Evolutionary conservation across 2,329 filamentous ascomycete genomes (phyloP).

Genomic region (Aureobasidium sp.): DNA sequence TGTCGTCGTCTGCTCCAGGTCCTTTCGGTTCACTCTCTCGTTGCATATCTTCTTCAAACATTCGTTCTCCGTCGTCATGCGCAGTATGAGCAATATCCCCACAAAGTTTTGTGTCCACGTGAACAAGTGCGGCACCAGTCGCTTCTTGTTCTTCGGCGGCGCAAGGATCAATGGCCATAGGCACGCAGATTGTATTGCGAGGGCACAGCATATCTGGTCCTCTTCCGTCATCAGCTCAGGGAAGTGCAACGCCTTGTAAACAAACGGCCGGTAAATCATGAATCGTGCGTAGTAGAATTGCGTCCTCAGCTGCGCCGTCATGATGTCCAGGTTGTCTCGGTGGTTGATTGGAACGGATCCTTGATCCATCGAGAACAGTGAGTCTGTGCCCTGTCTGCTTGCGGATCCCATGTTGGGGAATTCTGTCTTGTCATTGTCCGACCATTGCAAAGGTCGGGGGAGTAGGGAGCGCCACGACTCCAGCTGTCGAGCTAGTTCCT

Average conservation of each 20-base stretch:
- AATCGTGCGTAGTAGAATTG: constrained; percentile 52
- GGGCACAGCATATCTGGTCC: constrained; percentile 46
- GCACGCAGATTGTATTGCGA: constrained; percentile 49
- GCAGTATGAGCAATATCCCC: constrained; percentile 48
- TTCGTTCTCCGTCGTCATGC: constrained; percentile 44
- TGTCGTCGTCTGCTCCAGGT: constrained; percentile 43
- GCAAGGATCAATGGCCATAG: constrained; percentile 53
- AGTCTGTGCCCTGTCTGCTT: constrained; percentile 21
- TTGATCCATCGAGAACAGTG: constrained; percentile 42
- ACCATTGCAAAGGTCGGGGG: constrained; percentile 48
- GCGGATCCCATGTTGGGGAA: constrained; percentile 28
- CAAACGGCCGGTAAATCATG: constrained; percentile 48
- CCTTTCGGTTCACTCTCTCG: constrained; percentile 38
- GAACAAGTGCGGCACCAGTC: constrained; percentile 50
- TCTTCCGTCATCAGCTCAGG: constrained; percentile 45
- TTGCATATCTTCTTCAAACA: constrained; percentile 43
- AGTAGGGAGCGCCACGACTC: constrained; percentile 51
- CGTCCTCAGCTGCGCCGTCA: constrained; percentile 48
- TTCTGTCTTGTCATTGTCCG: constrained; percentile 41
- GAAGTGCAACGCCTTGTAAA: constrained; percentile 52
- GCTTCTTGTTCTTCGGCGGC: constrained; percentile 48
- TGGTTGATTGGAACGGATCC: constrained; percentile 38
- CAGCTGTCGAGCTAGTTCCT: constrained; percentile 45
- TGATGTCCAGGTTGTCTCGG: constrained; percentile 46
- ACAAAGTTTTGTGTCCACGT: constrained; percentile 56